Evolutionary conservation across 768 basidiomycete species (phyloP).

Genomic region (Mycena rosella): DNA sequence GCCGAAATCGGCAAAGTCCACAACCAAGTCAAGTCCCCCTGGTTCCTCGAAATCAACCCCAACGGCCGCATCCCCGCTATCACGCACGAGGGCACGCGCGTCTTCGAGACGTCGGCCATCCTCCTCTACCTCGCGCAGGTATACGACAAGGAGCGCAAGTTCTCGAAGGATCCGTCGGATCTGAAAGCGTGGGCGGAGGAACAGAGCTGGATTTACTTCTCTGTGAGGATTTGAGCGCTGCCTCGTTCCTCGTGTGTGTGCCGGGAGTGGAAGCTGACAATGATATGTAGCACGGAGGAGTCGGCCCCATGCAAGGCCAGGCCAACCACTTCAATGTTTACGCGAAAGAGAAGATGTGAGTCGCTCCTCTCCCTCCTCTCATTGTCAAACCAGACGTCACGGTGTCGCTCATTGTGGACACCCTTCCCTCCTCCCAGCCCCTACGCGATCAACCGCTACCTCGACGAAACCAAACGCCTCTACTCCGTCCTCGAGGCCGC

Average conservation of each 20-base stretch:
- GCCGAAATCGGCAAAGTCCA: slow-evolving; percentile 26
- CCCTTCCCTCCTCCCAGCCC: slow-evolving; percentile 8
- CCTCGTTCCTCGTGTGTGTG: background rate
- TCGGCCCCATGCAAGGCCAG: slow-evolving; percentile 2
- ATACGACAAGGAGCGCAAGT: slow-evolving; percentile 21
- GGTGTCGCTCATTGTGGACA: background rate
- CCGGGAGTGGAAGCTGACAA: background rate
- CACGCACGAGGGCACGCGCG: slow-evolving; percentile 26
- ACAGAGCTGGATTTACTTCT: slow-evolving; percentile 22
- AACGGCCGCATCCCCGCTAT: slow-evolving; percentile 26
- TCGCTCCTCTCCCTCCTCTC: background rate
- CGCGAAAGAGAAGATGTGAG: slow-evolving; percentile 22
- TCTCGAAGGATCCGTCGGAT: slow-evolving; percentile 25
- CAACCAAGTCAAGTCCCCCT: slow-evolving; percentile 24
- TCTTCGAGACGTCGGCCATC: slow-evolving; percentile 27
- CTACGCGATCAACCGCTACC: slow-evolving; percentile 27
- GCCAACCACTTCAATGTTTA: slow-evolving; percentile 20
- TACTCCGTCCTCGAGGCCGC: slow-evolving; percentile 17
- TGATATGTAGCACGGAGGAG: slow-evolving; percentile 11
- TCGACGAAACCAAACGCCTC: slow-evolving; percentile 16
- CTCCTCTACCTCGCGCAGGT: slow-evolving; percentile 22
- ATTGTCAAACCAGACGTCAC: no score
- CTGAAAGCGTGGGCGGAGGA: slow-evolving; percentile 24
- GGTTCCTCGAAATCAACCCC: slow-evolving; percentile 28
- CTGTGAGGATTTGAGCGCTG: slow-evolving; percentile 8